Evolutionary conservation across 768 basidiomycete genomes (phyloP).

Genomic region (Auricularia sp.): DNA sequence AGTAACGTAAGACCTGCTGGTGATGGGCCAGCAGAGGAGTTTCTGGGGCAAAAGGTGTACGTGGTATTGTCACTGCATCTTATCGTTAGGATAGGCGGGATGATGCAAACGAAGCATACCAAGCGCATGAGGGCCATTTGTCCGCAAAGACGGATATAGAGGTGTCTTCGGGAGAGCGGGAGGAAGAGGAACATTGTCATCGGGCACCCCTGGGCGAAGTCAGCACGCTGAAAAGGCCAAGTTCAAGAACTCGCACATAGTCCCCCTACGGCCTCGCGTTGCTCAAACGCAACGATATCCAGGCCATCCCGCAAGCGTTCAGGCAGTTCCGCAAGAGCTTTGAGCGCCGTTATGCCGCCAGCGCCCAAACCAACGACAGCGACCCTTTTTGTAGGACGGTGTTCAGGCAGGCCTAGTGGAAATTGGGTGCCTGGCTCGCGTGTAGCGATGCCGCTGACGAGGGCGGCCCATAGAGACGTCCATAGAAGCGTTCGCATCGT

Average conservation of each 20-base stretch:
- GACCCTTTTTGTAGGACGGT: conserved; percentile 30
- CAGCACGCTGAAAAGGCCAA: background rate
- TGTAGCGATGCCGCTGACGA: background rate
- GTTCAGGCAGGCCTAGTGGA: background rate
- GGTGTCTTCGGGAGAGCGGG: conserved; percentile 44
- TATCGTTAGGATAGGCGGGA: background rate
- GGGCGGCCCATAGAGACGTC: background rate
- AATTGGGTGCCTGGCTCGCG: too few relatives aligned
- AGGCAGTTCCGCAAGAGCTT: conserved; percentile 39
- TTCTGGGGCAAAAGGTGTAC: conserved; percentile 38
- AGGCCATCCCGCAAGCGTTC: conserved; percentile 26
- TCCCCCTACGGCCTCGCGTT: conserved; percentile 41
- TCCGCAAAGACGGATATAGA: conserved; percentile 41
- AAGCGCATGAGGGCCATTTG: conserved; percentile 45
- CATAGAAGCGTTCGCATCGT: background rate
- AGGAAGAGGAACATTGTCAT: conserved; percentile 19
- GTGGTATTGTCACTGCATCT: conserved; percentile 37
- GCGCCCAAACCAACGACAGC: conserved; percentile 50
- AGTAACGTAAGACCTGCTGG: conserved; percentile 36
- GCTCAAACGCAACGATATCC: conserved; percentile 44
- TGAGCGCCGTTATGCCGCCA: conserved; percentile 43
- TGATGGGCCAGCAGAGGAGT: conserved; percentile 43
- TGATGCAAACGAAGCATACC: conserved; percentile 11
- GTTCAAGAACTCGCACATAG: conserved; percentile 25
- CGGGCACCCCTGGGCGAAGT: conserved; percentile 20